A percentile compares a stretch with the other conserved stretches of the same genome.
Evolutionary conservation across 345 rosid genomes (phyloP).

Genomic region (Syzygium grande): DNA sequence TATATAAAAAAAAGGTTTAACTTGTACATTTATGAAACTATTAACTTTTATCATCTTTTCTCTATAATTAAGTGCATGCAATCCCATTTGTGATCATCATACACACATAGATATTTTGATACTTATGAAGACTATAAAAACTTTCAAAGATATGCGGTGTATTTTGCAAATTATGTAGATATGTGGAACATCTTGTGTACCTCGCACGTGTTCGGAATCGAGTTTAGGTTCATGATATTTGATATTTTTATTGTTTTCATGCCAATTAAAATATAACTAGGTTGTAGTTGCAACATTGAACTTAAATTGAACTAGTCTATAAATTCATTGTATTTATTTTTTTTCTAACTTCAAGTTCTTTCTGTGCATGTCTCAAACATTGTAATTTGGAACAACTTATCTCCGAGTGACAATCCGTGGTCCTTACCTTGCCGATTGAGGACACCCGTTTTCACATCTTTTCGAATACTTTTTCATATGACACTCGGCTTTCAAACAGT

Average conservation of each 20-base stretch:
- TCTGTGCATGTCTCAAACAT: no score
- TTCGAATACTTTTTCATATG: no score
- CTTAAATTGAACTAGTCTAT: not conserved
- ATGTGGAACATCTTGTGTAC: not conserved
- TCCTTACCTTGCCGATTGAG: no score
- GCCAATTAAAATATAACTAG: not conserved
- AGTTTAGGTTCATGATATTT: not conserved
- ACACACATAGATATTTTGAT: not conserved
- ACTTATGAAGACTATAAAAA: not conserved
- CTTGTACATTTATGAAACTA: not conserved
- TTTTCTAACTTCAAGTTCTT: no score
- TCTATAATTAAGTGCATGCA: not conserved
- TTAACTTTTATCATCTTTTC: not conserved
- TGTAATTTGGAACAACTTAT: no score
- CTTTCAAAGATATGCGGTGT: not conserved
- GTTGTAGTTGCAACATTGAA: not conserved
- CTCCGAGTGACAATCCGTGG: no score
- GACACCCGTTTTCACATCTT: no score
- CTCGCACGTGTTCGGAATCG: rapidly evolving
- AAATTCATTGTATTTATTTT: no score
- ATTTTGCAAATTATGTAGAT: not conserved
- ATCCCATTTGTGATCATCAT: not conserved
- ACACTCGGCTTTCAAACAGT: no score
- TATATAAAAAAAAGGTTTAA: not conserved
- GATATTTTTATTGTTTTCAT: not conserved